phyloP scores from a whole-genome alignment of 2,329 filamentous ascomycete species.

The Graphium sp. region DNA sequence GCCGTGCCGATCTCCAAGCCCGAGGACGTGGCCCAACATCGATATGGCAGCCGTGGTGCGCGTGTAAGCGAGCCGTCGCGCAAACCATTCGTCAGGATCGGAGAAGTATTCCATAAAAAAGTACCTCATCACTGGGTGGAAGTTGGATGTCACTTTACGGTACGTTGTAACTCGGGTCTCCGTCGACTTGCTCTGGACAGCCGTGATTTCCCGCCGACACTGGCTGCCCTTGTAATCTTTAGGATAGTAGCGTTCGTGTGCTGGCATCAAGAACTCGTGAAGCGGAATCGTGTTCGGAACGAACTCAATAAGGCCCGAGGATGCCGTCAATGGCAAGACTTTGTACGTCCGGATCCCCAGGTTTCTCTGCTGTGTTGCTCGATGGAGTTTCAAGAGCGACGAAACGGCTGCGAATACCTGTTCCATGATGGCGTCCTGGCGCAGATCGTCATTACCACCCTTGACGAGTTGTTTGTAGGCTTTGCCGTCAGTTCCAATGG shows the following conservation, averaged over 20 bases:
- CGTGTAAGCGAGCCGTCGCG: slow-evolving; percentile 75
- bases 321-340: slow-evolving; percentile 72
- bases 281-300: slow-evolving; percentile 85
- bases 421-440: slow-evolving; percentile 98
- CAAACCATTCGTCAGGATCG: slow-evolving; percentile 93
- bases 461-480: slow-evolving; percentile 87
- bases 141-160: slow-evolving; percentile 61
- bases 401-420: slow-evolving; percentile 97
- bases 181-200: slow-evolving; percentile 51
- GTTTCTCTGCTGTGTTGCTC: slow-evolving; percentile 71
- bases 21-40: slow-evolving; percentile 83
- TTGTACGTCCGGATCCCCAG: slow-evolving; percentile 93
- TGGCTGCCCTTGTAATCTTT: slow-evolving; percentile 60
- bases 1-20: slow-evolving; percentile 83
- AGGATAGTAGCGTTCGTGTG: slow-evolving; percentile 75
- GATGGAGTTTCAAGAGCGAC: slow-evolving; percentile 70
- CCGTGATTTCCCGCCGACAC: slow-evolving; percentile 66
- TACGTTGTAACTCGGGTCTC: slow-evolving; percentile 61
- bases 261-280: slow-evolving; percentile 81
- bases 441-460: slow-evolving; percentile 86
- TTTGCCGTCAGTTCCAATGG: slow-evolving; percentile 58
- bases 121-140: slow-evolving; percentile 86
- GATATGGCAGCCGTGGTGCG: slow-evolving; percentile 88
- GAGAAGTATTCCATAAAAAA: slow-evolving; percentile 94
- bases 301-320: slow-evolving; percentile 90